Percentiles rank a stretch among this genome's conserved stretches.
These are phyloP conservation scores for Xylaria scruposa DNA, from an alignment of 495 filamentous ascomycete genomes.

Conservation along the genomic window DNA sequence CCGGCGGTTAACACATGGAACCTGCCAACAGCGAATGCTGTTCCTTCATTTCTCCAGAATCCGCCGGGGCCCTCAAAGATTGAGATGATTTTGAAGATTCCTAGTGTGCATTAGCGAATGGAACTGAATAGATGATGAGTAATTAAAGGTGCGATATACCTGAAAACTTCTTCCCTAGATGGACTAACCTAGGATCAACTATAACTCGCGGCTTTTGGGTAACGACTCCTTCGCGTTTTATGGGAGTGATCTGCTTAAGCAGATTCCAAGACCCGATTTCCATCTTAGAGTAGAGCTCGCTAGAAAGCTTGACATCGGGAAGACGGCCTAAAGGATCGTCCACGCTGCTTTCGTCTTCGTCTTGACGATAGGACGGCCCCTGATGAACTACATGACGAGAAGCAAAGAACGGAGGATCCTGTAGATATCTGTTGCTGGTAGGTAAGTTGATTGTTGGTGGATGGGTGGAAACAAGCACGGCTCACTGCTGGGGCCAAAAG, in stretches of 20 bases:
- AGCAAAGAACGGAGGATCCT: too few species aligned
- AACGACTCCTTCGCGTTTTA: neutral
- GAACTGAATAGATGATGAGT: too few species aligned
- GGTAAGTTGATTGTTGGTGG: too few species aligned
- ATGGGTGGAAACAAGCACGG: too few species aligned
- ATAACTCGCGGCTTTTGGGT: neutral
- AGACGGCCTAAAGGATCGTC: too few species aligned
- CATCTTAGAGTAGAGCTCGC: neutral
- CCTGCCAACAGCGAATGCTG: neutral
- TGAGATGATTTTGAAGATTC: neutral
- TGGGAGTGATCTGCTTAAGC: rapidly evolving
- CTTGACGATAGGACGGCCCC: too few species aligned
- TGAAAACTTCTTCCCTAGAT: neutral
- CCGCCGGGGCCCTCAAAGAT: neutral
- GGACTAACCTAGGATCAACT: neutral
- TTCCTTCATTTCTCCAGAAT: neutral
- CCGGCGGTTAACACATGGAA: neutral
- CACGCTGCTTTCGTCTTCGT: too few species aligned
- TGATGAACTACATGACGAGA: too few species aligned
- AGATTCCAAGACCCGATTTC: neutral
- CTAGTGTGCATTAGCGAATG: neutral
- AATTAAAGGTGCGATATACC: neutral
- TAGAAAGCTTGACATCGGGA: too few species aligned
- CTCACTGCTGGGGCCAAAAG: too few species aligned
- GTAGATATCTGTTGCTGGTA: too few species aligned